phyloP scores from a whole-genome alignment of 78 protist species.

The Dictyostelium purpureum region DNA sequence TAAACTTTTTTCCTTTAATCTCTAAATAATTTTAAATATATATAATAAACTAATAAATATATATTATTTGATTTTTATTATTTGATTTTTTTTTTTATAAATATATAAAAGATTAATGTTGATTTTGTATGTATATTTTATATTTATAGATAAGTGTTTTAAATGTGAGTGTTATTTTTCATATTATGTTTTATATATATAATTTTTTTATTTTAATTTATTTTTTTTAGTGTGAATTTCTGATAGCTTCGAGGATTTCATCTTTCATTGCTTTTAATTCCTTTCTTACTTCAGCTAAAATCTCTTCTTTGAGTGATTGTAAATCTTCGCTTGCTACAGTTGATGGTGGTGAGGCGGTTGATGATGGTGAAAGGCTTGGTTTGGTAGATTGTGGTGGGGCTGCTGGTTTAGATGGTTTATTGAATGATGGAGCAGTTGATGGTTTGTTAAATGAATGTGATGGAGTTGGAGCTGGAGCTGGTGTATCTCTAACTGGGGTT shows the following conservation, averaged over 20 bases:
- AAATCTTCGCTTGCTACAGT: slow-evolving; percentile 45
- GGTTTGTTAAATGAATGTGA: slow-evolving; percentile 1
- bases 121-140: too few relatives aligned
- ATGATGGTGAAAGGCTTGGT: slow-evolving; percentile 36
- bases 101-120: too few relatives aligned
- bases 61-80: not conserved
- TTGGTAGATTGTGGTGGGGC: slow-evolving; percentile 38
- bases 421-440: slow-evolving; percentile 4
- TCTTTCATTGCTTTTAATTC: slow-evolving; percentile 49
- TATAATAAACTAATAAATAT: too few relatives aligned
- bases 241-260: slow-evolving; percentile 76
- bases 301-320: slow-evolving; percentile 68
- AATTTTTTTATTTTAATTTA: not conserved
- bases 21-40: too few relatives aligned
- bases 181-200: not conserved
- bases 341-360: slow-evolving; percentile 29
- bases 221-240: not conserved
- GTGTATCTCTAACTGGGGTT: slow-evolving; percentile 18
- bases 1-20: too few relatives aligned
- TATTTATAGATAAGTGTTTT: not conserved
- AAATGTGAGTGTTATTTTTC: not conserved
- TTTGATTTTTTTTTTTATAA: not conserved
- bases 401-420: slow-evolving; percentile 28
- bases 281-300: slow-evolving; percentile 51
- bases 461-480: not conserved